A percentile compares a stretch with the other conserved stretches of the same genome.
These are phyloP conservation scores for Hanseniaspora mollemarum DNA, from an alignment of 805 yeast species.

Conservation along the genomic window DNA sequence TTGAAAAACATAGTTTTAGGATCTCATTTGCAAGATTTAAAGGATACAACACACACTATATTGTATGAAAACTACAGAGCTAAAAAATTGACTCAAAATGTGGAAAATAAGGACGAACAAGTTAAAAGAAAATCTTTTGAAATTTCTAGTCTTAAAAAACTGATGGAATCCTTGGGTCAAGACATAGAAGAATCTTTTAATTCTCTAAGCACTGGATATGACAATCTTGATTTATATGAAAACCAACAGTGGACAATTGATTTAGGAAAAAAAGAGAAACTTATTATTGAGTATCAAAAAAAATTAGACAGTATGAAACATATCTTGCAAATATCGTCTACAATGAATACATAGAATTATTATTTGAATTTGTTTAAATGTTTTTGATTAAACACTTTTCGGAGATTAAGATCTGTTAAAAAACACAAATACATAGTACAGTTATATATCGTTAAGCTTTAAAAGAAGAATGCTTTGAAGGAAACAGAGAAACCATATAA, in stretches of 20 bases:
- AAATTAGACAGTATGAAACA: constrained; percentile 21
- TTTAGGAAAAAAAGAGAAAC: constrained; percentile 22
- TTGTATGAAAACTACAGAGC: constrained; percentile 75
- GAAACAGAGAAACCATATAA: too few species aligned
- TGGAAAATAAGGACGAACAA: not conserved
- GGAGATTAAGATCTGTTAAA: too few species aligned
- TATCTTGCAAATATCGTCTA: constrained; percentile 10
- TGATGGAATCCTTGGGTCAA: not conserved
- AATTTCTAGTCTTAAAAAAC: not conserved
- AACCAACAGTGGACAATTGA: not conserved
- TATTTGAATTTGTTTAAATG: not conserved
- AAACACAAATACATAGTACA: too few species aligned
- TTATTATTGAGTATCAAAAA: constrained; percentile 23
- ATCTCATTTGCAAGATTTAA: constrained; percentile 71
- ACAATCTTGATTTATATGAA: not conserved
- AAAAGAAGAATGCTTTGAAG: too few species aligned
- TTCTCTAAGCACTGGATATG: not conserved
- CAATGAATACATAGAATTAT: not conserved
- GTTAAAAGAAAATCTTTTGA: not conserved
- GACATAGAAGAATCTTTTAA: not conserved
- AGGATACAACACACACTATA: constrained; percentile 63
- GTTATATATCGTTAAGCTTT: too few species aligned
- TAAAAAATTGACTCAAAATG: constrained; percentile 39
- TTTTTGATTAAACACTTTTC: not conserved
- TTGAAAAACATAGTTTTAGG: constrained; percentile 63